phyloP scores from a whole-genome alignment of 1,139 yeast species.

The Yamadazyma friedrichii region DNA sequence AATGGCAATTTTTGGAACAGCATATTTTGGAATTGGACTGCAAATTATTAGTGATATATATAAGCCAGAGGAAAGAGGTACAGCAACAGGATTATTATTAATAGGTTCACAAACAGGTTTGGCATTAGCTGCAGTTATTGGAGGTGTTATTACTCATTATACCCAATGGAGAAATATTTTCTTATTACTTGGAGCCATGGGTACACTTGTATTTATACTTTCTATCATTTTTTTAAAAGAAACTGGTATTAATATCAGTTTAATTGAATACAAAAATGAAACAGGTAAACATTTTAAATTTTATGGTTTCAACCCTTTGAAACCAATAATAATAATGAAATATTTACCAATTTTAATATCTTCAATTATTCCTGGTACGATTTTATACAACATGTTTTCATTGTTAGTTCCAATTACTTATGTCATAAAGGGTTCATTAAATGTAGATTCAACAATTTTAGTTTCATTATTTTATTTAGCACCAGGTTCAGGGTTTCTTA shows the following conservation, averaged over 20 bases:
- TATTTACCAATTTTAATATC: slow-evolving; percentile 41
- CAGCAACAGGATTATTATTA: slow-evolving; percentile 41
- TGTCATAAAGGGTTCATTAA: slow-evolving; percentile 51
- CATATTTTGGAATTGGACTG: slow-evolving; percentile 48
- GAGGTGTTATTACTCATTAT: slow-evolving; percentile 43
- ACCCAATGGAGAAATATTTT: slow-evolving; percentile 51
- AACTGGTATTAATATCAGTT: slow-evolving; percentile 24
- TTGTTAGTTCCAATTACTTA: slow-evolving; percentile 51
- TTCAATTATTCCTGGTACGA: slow-evolving; percentile 35
- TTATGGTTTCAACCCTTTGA: slow-evolving; percentile 40
- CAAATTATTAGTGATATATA: slow-evolving; percentile 45
- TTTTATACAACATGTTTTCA: slow-evolving; percentile 47
- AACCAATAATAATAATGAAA: slow-evolving; percentile 33
- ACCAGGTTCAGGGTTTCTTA: slow-evolving; percentile 48
- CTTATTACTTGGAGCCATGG: slow-evolving; percentile 41
- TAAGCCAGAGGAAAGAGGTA: slow-evolving; percentile 45
- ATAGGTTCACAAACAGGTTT: slow-evolving; percentile 48
- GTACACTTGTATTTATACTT: slow-evolving; percentile 22
- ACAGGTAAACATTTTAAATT: slow-evolving; percentile 31
- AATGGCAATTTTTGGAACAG: slow-evolving; percentile 49
- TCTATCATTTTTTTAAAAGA: slow-evolving; percentile 37
- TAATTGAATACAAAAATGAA: slow-evolving; percentile 13
- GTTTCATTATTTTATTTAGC: slow-evolving; percentile 51
- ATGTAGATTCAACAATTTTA: slow-evolving; percentile 39
- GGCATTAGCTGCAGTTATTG: slow-evolving; percentile 46